Evolutionary conservation across 768 basidiomycete genomes (phyloP).

Genomic region (Hygrocybe coccinea): DNA sequence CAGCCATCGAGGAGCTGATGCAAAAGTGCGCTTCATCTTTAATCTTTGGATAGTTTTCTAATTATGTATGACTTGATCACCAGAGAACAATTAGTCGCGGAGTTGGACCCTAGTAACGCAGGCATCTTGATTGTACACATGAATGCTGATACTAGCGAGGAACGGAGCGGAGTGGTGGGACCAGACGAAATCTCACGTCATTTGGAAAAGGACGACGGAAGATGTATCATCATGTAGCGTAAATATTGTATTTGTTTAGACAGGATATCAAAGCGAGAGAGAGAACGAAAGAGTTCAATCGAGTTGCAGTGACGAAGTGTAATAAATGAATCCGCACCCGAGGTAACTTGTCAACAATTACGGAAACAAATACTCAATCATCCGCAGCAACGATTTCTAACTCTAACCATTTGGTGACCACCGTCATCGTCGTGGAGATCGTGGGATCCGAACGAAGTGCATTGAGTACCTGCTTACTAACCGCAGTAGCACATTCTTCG

Average conservation of each 20-base stretch:
- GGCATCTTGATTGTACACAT: conserved; percentile 83
- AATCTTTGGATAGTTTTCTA: not conserved
- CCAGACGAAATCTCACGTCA: conserved; percentile 56
- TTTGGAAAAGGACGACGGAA: conserved; percentile 47
- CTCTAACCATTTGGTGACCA: conserved; percentile 49
- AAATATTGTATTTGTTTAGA: too few relatives aligned
- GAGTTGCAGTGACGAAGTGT: not conserved
- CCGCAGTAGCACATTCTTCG: conserved; percentile 61
- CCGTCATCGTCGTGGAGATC: conserved; percentile 22
- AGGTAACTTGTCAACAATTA: too few relatives aligned
- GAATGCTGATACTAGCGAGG: conserved; percentile 26
- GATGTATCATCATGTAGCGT: conserved; percentile 67
- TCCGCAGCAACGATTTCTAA: conserved; percentile 25
- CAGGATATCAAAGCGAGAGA: too few relatives aligned
- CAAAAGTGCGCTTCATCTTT: conserved; percentile 48
- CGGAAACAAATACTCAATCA: not conserved
- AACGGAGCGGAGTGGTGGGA: conserved; percentile 39
- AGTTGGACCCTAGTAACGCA: conserved; percentile 72
- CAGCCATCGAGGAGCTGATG: conserved; percentile 86
- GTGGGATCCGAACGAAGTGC: conserved; percentile 35
- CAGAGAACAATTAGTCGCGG: conserved; percentile 68
- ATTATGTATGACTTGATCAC: not conserved
- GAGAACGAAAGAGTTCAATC: not conserved
- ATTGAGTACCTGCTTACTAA: conserved; percentile 55
- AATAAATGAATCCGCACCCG: not conserved